phyloP scores from a whole-genome alignment of 345 rosid species.

The Cardamine occulta region DNA sequence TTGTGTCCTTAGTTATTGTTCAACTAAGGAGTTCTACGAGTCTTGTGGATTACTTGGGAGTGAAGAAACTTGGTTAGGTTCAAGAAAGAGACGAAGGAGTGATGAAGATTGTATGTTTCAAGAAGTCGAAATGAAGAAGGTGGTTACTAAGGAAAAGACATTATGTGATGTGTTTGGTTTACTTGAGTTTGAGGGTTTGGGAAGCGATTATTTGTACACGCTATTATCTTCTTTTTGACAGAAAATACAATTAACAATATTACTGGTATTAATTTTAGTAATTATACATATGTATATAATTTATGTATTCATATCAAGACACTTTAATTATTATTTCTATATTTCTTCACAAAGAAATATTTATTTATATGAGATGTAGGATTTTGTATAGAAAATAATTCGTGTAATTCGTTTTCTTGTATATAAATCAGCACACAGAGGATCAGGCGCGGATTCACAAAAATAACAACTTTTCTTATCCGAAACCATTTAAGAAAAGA shows the following conservation, averaged over 20 bases:
- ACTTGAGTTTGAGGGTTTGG: conserved; percentile 69
- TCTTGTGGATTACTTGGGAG: conserved; percentile 25
- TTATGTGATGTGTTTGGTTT: conserved; percentile 47
- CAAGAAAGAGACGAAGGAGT: conserved; percentile 33
- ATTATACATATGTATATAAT: not conserved
- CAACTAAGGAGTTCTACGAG: conserved; percentile 7
- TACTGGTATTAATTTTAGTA: not conserved
- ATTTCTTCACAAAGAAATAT: no score
- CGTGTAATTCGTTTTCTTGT: no score
- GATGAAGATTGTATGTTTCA: conserved; percentile 27
- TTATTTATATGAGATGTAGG: no score
- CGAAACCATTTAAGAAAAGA: no score
- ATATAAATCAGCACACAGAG: no score
- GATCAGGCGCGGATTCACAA: no score
- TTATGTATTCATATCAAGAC: conserved; percentile 2
- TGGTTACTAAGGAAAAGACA: conserved; percentile 29
- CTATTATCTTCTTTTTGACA: conserved; percentile 61
- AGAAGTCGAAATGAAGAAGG: conserved; percentile 50
- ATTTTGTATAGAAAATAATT: no score
- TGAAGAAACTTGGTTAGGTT: conserved; percentile 31
- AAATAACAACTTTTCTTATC: no score
- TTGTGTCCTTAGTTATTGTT: not conserved
- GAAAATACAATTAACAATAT: not conserved
- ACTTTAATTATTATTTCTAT: not conserved
- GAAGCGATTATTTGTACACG: conserved; percentile 70